Evolutionary conservation across 2,329 filamentous ascomycete genomes (phyloP).

Genomic region (Aspergillus hortae): DNA sequence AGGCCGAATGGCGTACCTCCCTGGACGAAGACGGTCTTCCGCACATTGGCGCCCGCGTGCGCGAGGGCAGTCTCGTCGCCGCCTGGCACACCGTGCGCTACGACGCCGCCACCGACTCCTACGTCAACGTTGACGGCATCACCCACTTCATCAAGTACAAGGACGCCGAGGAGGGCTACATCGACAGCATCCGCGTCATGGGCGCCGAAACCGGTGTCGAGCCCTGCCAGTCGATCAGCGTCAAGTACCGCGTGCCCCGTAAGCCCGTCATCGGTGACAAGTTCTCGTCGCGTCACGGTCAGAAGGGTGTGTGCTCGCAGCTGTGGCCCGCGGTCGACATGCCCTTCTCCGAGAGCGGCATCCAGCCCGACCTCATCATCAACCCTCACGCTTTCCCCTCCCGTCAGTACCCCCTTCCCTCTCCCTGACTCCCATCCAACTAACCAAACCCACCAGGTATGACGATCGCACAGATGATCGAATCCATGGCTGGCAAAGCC

Average conservation of each 20-base stretch:
- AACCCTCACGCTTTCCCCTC: slow-evolving; percentile 99
- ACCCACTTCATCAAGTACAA: slow-evolving; percentile 94
- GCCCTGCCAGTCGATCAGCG: slow-evolving; percentile 79
- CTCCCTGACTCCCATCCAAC: background rate
- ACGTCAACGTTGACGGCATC: slow-evolving; percentile 79
- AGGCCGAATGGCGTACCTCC: slow-evolving; percentile 64
- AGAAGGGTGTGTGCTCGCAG: slow-evolving; percentile 95
- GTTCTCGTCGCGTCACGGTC: slow-evolving; percentile 96
- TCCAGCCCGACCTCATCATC: slow-evolving; percentile 97
- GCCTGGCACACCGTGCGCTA: slow-evolving; percentile 85
- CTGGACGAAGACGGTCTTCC: slow-evolving; percentile 88
- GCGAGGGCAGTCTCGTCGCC: slow-evolving; percentile 78
- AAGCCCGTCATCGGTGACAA: slow-evolving; percentile 95
- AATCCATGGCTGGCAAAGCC: slow-evolving; percentile 92
- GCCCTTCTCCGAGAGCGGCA: slow-evolving; percentile 94
- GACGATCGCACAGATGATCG: slow-evolving; percentile 99
- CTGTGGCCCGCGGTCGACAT: slow-evolving; percentile 93
- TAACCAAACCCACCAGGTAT: slow-evolving; percentile 49
- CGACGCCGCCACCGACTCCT: slow-evolving; percentile 66
- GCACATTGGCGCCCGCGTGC: slow-evolving; percentile 70
- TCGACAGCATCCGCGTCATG: slow-evolving; percentile 90
- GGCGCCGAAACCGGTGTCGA: slow-evolving; percentile 80
- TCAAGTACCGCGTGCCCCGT: slow-evolving; percentile 90
- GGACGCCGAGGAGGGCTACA: slow-evolving; percentile 79
- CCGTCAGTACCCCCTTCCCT: slow-evolving; percentile 46